These are phyloP conservation scores for Sophora flavescens DNA, from an alignment of 306 rosid genomes.

Conservation along the genomic window DNA sequence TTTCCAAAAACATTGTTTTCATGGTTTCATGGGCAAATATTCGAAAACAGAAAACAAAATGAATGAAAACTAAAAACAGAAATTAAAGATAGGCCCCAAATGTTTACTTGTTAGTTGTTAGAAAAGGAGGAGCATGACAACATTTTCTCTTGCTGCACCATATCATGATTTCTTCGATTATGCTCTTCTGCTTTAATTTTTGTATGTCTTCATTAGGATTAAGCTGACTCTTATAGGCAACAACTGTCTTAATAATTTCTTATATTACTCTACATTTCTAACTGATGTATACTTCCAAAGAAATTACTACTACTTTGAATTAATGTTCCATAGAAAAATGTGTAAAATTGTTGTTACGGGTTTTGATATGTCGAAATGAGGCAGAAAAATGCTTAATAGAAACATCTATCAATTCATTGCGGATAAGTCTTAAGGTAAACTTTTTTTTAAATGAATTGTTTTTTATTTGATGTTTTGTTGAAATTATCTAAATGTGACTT, in stretches of 20 bases:
- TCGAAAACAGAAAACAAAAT: too few relatives aligned
- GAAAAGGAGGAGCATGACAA: conserved; percentile 14
- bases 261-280: conserved; percentile 18
- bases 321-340: conserved; percentile 11
- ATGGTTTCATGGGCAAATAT: too few relatives aligned
- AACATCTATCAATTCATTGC: conserved; percentile 92
- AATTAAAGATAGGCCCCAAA: too few relatives aligned
- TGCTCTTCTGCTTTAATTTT: conserved; percentile 33
- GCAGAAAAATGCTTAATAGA: conserved; percentile 97
- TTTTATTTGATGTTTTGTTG: conserved; percentile 17
- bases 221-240: background rate
- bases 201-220: conserved; percentile 19
- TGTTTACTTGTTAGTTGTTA: background rate
- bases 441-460: background rate
- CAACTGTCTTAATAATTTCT: background rate
- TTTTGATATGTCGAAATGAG: conserved; percentile 93
- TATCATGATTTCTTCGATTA: conserved; percentile 33
- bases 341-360: conserved; percentile 59
- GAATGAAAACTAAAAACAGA: too few relatives aligned
- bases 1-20: too few relatives aligned
- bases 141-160: conserved; percentile 13
- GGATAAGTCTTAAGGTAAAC: conserved; percentile 94
- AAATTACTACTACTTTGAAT: conserved; percentile 9
- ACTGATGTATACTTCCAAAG: conserved; percentile 15
- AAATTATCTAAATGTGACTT: conserved; percentile 36